Conservation (phyloP, 1,139 yeast genomes). For the Suhomyces panamericanus region DNA sequence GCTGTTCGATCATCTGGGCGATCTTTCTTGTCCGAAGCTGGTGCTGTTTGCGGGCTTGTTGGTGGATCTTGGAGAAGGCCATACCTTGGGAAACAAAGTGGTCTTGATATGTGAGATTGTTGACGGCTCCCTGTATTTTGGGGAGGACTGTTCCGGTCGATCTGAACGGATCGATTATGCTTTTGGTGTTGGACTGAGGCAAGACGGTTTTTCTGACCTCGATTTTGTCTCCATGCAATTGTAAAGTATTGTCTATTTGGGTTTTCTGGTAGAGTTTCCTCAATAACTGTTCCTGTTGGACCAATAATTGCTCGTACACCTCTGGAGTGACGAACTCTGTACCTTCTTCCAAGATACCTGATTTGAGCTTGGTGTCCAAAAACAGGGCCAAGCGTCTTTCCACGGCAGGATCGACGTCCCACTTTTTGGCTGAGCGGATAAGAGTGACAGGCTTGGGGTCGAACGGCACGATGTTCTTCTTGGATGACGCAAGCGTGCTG, state of each 20-base stretch:
- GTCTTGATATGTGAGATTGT: slow-evolving; percentile 62
- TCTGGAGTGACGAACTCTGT: slow-evolving; percentile 38
- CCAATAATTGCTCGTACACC: slow-evolving; percentile 34
- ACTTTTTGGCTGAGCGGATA: slow-evolving; percentile 19
- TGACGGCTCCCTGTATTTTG: slow-evolving; percentile 38
- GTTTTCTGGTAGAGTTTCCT: slow-evolving; percentile 33
- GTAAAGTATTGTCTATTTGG: slow-evolving; percentile 37
- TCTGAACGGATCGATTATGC: slow-evolving; percentile 44
- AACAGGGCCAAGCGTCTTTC: slow-evolving; percentile 52
- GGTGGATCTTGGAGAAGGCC: slow-evolving; percentile 68
- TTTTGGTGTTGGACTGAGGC: slow-evolving; percentile 45
- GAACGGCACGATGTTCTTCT: slow-evolving; percentile 32
- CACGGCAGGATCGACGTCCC: slow-evolving; percentile 30
- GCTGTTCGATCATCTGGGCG: slow-evolving; percentile 80
- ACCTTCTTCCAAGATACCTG: slow-evolving; percentile 45
- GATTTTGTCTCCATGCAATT: slow-evolving; percentile 44
- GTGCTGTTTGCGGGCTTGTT: slow-evolving; percentile 65
- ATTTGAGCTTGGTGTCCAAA: slow-evolving; percentile 47
- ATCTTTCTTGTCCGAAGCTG: slow-evolving; percentile 69
- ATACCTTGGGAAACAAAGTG: slow-evolving; percentile 76
- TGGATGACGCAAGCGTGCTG: slow-evolving; percentile 41
- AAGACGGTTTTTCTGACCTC: slow-evolving; percentile 47
- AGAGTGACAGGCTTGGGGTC: slow-evolving; percentile 33
- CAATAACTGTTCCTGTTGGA: slow-evolving; percentile 35
- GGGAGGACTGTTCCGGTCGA: slow-evolving; percentile 40